Evolutionary conservation across 2,329 filamentous ascomycete species (phyloP).

Genomic region (Stagonosporopsis vannaccii): DNA sequence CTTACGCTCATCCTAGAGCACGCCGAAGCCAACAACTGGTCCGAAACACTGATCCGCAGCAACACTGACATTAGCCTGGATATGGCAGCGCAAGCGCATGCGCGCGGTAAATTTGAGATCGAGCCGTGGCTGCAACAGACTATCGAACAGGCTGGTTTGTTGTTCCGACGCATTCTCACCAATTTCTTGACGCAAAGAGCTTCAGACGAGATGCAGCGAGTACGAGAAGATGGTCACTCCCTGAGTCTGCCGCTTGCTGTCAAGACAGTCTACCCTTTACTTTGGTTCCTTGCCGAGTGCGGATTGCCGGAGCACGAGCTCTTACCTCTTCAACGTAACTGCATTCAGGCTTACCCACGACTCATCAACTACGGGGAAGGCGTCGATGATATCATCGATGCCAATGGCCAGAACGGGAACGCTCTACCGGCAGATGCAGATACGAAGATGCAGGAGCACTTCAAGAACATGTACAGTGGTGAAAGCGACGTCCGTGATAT

Average conservation of each 20-base stretch:
- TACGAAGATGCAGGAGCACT: slow-evolving; percentile 94
- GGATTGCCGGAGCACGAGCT: slow-evolving; percentile 71
- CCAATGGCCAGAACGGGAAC: slow-evolving; percentile 83
- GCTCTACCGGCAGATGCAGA: slow-evolving; percentile 80
- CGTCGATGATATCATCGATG: slow-evolving; percentile 88
- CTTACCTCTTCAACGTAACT: slow-evolving; percentile 81
- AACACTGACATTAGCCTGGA: slow-evolving; percentile 87
- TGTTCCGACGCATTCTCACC: slow-evolving; percentile 74
- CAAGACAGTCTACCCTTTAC: slow-evolving; percentile 81
- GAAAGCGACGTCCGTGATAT: slow-evolving; percentile 87
- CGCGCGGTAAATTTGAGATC: slow-evolving; percentile 79
- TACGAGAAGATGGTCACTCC: slow-evolving; percentile 72
- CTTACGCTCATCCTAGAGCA: slow-evolving; percentile 78
- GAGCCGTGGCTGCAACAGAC: slow-evolving; percentile 80
- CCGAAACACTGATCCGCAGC: slow-evolving; percentile 79
- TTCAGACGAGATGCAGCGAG: slow-evolving; percentile 76
- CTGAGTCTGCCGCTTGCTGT: slow-evolving; percentile 80
- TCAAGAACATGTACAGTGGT: slow-evolving; percentile 96
- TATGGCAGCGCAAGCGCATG: slow-evolving; percentile 83
- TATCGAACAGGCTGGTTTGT: slow-evolving; percentile 66
- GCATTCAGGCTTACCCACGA: slow-evolving; percentile 90
- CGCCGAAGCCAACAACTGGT: slow-evolving; percentile 81
- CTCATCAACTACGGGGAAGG: slow-evolving; percentile 96
- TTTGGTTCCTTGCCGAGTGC: slow-evolving; percentile 73
- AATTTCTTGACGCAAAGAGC: slow-evolving; percentile 88